These are phyloP conservation scores for Artemisia annua DNA, from an alignment of 129 eudicot species.

Conservation along the genomic window DNA sequence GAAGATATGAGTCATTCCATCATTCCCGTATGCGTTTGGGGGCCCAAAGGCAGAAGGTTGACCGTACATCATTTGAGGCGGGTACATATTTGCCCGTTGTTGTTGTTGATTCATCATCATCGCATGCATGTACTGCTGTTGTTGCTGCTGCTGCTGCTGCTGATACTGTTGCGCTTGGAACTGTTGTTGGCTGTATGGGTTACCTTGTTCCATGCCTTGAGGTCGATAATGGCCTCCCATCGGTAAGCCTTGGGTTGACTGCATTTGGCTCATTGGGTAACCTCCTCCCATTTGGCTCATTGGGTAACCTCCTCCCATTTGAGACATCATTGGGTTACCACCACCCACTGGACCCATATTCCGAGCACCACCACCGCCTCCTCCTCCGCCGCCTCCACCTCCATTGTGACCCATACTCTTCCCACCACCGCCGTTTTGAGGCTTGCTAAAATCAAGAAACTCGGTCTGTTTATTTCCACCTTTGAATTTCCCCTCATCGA, in stretches of 20 bases:
- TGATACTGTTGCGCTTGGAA: constrained; percentile 27
- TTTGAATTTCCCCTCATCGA: constrained; percentile 41
- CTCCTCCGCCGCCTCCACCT: constrained; percentile 32
- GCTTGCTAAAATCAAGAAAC: constrained; percentile 41
- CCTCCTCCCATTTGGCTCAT: constrained; percentile 49
- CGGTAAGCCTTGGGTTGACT: constrained; percentile 53
- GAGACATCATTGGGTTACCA: constrained; percentile 39
- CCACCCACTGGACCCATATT: constrained; percentile 41
- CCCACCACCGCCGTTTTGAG: constrained; percentile 48
- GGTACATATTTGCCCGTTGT: constrained; percentile 49
- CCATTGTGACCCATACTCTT: constrained; percentile 31
- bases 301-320: constrained; percentile 38
- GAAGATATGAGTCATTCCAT: constrained; percentile 57
- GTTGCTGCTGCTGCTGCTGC: constrained; percentile 33
- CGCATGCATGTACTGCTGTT: constrained; percentile 79
- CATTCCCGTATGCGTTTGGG: constrained; percentile 47
- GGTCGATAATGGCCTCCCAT: constrained; percentile 33
- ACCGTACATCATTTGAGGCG: constrained; percentile 60
- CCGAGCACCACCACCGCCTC: constrained; percentile 23
- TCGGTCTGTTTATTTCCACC: constrained; percentile 47
- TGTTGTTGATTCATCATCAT: constrained; percentile 95
- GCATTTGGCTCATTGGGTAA: constrained; percentile 49
- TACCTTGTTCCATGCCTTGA: constrained; percentile 56
- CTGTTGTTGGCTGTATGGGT: constrained; percentile 42
- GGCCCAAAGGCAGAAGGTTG: constrained; percentile 56